These are phyloP conservation scores for Zygoascus hellenicus DNA, from an alignment of 1,139 yeast genomes.

Conservation along the genomic window DNA sequence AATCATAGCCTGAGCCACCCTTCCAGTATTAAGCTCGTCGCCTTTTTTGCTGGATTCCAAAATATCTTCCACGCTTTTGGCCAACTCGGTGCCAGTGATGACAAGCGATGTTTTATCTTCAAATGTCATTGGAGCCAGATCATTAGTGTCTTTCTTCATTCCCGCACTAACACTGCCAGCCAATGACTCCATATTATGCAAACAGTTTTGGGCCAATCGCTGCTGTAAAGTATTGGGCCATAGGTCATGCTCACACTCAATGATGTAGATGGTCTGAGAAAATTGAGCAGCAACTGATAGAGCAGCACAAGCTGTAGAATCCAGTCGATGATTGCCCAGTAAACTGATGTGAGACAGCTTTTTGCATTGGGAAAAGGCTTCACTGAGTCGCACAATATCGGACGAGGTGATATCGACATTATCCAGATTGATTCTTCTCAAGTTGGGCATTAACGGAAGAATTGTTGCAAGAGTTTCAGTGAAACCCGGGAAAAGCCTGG, in stretches of 20 bases:
- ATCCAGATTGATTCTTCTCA: slow-evolving; percentile 75
- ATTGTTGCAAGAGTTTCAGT: slow-evolving; percentile 55
- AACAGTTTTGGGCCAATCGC: slow-evolving; percentile 71
- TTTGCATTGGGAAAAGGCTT: slow-evolving; percentile 62
- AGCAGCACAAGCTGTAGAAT: slow-evolving; percentile 56
- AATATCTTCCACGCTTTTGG: slow-evolving; percentile 29
- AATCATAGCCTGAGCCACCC: slow-evolving; percentile 25
- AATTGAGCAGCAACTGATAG: slow-evolving; percentile 65
- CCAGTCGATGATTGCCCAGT: slow-evolving; percentile 54
- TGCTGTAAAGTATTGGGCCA: slow-evolving; percentile 69
- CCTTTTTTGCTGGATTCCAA: slow-evolving; percentile 22
- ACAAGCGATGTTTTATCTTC: slow-evolving; percentile 24
- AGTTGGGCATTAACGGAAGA: slow-evolving; percentile 58
- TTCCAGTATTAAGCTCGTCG: slow-evolving; percentile 15
- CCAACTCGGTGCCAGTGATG: slow-evolving; percentile 27
- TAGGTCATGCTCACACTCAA: slow-evolving; percentile 66
- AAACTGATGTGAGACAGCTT: slow-evolving; percentile 73
- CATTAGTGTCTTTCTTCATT: slow-evolving; percentile 33
- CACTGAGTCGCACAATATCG: slow-evolving; percentile 61
- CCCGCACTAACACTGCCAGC: slow-evolving; percentile 28
- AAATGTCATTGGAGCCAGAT: slow-evolving; percentile 13
- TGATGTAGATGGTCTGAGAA: slow-evolving; percentile 56
- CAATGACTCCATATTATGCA: slow-evolving; percentile 67
- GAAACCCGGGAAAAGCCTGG: slow-evolving; percentile 66
- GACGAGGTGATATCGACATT: slow-evolving; percentile 59